Evolutionary conservation across 169 alveolate species (phyloP), one percentile per base, ranked within the genome.

Genomic region (Cryptosporidium bovis): DNA sequence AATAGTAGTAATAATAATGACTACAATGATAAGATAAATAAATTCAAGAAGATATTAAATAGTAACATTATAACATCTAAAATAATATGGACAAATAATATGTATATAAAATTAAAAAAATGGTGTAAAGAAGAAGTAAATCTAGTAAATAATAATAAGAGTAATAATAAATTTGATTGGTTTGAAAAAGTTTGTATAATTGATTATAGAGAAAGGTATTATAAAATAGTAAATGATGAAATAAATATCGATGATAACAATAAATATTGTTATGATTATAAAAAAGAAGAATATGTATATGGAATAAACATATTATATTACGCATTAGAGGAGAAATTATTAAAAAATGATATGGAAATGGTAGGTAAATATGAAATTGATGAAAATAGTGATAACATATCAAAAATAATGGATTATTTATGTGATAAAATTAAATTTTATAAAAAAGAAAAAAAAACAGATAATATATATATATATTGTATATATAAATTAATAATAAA

Each of bases 71-170:
- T 77, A n/a, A 60, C 85, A 60, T 15, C n/a, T 62, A 16, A 58
- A 27, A 60, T 77, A 77, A 77, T 77, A 60, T 77, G 85, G 85
- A 77, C 85, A 77, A 62, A 10, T 33, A 64, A 66, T 31, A 77
- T 77, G 85, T 62, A 58, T 44, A n/a, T 24, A 18, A 33, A 77
- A 20, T 77, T 77, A 62, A 56, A 46, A 46, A 51, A 77, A 60
- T 77, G 77, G 77, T 56, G 71, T 44, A 12, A 6, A 24, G 46
- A 77, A 55, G 48, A 77, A 62, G 6, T 20, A 13, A 15, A 58
- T 15, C 20, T 27, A 31, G 48, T 67, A 16, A 24, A 20, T 2
- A 67, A 40, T 67, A 53, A 67, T 5, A 51, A 50, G 8, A 55
- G 8, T 3, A n/a, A 36, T 34, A 33, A 18, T 18, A 18, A 31